phyloP scores from a whole-genome alignment of 2,329 filamentous ascomycete species.

The Biscogniauxia marginata region DNA sequence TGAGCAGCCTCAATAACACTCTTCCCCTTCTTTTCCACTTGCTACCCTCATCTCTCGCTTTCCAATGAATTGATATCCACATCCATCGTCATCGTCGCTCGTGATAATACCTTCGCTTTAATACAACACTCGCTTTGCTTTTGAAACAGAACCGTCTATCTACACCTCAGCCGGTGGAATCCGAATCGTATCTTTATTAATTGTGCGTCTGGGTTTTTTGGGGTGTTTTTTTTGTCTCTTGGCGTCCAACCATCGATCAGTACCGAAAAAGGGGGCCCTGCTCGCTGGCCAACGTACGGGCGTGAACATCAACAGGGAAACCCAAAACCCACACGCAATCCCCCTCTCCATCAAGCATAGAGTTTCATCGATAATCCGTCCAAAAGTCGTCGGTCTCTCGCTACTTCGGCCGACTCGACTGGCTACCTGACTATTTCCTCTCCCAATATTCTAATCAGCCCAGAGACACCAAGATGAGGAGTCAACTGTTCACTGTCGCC shows the following conservation, averaged over 20 bases:
- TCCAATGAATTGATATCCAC: not conserved
- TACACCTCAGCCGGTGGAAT: not conserved
- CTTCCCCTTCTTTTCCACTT: not conserved
- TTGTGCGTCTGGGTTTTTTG: not conserved
- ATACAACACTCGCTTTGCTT: not conserved
- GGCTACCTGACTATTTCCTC: not conserved
- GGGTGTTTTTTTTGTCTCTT: not conserved
- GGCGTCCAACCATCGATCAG: not conserved
- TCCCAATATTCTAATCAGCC: conserved; percentile 9
- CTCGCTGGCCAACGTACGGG: not conserved
- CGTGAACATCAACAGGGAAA: not conserved
- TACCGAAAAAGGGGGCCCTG: not conserved
- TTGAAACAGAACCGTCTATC: not conserved
- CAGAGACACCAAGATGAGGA: conserved; percentile 45
- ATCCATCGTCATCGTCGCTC: not conserved
- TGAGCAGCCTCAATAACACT: not conserved
- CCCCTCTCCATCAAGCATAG: conserved; percentile 20
- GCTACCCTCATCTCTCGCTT: not conserved
- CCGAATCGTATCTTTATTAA: not conserved
- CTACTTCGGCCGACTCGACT: conserved; percentile 7
- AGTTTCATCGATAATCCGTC: no score
- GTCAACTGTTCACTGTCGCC: conserved; percentile 48
- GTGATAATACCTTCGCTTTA: not conserved
- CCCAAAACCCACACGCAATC: not conserved
- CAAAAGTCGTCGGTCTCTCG: no score